Evolutionary conservation across 2,329 filamentous ascomycete genomes (phyloP).

Genomic region (Stagonosporopsis rhizophila): DNA sequence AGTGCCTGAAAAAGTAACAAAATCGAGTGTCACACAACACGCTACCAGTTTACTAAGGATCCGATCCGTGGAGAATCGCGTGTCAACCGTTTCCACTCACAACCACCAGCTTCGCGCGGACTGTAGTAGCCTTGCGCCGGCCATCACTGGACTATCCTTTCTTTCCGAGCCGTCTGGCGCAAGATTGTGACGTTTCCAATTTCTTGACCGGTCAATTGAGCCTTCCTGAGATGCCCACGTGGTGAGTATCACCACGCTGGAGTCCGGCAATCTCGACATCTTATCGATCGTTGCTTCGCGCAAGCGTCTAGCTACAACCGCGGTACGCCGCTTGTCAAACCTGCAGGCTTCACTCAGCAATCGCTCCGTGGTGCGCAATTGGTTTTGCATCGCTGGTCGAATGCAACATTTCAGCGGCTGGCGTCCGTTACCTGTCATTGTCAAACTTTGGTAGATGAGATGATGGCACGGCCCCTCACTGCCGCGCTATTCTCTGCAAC

Average conservation of each 20-base stretch:
- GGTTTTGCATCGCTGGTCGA: background rate
- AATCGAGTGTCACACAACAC: slow-evolving; percentile 8
- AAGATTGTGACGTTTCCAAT: slow-evolving; percentile 1
- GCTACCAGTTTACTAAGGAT: slow-evolving; percentile 6
- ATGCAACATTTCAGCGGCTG: slow-evolving; percentile 7
- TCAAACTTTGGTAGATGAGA: slow-evolving; percentile 14
- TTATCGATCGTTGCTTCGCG: background rate
- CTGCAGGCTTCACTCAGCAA: background rate
- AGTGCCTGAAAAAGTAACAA: background rate
- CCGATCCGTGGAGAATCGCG: slow-evolving; percentile 12
- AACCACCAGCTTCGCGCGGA: slow-evolving; percentile 9
- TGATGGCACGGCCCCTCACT: slow-evolving; percentile 11
- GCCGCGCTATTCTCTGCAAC: slow-evolving; percentile 8
- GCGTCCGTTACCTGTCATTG: slow-evolving; percentile 19
- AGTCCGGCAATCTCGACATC: background rate
- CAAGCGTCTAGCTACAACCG: background rate
- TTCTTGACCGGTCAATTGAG: slow-evolving; percentile 1
- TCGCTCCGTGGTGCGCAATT: slow-evolving; percentile 6
- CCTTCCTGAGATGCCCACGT: slow-evolving; percentile 1
- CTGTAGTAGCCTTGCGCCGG: slow-evolving; percentile 10
- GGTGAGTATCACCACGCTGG: background rate
- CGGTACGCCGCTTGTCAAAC: background rate
- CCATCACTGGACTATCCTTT: slow-evolving; percentile 1
- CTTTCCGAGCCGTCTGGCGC: background rate
- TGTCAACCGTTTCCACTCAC: slow-evolving; percentile 6